Base-by-base conservation (phyloP, 768 basidiomycete species). In the Psilocybe sp. region DNA sequence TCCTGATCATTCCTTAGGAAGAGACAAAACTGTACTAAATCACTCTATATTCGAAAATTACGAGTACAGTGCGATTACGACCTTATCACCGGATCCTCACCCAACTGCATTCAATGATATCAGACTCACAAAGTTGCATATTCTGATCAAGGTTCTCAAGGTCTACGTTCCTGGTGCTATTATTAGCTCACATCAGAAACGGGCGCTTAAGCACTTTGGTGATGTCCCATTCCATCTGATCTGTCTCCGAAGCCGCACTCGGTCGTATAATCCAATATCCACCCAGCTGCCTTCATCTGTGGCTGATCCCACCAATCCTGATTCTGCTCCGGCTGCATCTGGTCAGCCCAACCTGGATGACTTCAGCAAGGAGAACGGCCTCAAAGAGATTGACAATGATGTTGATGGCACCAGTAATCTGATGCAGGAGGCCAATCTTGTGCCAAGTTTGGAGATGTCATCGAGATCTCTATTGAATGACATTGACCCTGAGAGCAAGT, bases 101-200 rank as follows among this genome's bases (percentile, higher is more conserved):
- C n/a, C n/a, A n/a, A n/a, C n/a, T n/a, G 9, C n/a, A 11, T 38
- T 36, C 8, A 40, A 55, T 37, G 40, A 16, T 12, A 50, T 59
- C 23, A 54, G 50, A 14, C 20, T 60, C 12, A 44, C 55, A 1
- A 36, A 39, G 2, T 47, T 46, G 1, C 49, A 47, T 2, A 52
- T 47, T 2, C 13, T 60, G 2, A 44, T 63, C 18, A 43, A 51
- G 1, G 41, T 63, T 4, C 10, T 31, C 2, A 20, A 61, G 8
- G 46, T 61, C 6, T 32, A 46, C 31, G 50, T 57, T 2, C 60
- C 62, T 23, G 58, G 50, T 12, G 60, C 60, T 1, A 52, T 59
- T 15, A 38, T 63, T 1, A 44, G 47, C 1, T 49, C 52, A 4
- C 58, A 59, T 36, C 7, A 42, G 5, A 49, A 61, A 14, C 33